A percentile compares a stretch with the other conserved stretches of the same genome.
These are phyloP conservation scores for Lathyrus tuberosus DNA, from an alignment of 306 rosid species.

Conservation along the genomic window DNA sequence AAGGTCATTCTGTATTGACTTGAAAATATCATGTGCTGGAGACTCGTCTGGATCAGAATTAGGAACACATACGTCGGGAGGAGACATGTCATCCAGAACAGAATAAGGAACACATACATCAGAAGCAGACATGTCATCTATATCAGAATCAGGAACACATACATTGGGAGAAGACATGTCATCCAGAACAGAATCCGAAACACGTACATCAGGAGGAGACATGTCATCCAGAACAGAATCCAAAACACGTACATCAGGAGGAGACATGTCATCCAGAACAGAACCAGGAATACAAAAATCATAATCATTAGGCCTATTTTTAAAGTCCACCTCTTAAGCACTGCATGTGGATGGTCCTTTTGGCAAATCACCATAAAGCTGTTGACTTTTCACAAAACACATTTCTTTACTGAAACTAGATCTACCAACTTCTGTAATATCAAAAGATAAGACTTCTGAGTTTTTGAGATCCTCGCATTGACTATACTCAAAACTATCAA, in stretches of 20 bases:
- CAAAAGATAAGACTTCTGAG: constrained; percentile 43
- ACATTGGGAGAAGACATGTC: constrained; percentile 36
- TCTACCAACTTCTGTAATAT: constrained; percentile 49
- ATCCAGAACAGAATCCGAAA: constrained; percentile 9
- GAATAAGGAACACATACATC: neutral
- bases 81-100: neutral
- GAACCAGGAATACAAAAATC: constrained; percentile 44
- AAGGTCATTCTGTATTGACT: constrained; percentile 41
- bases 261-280: constrained; percentile 44
- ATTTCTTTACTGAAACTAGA: constrained; percentile 42
- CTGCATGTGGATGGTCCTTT: constrained; percentile 44
- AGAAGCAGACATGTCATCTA: neutral
- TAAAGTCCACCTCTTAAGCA: constrained; percentile 43
- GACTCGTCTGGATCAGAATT: neutral
- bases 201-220: constrained; percentile 28
- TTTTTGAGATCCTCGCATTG: constrained; percentile 44
- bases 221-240: constrained; percentile 40
- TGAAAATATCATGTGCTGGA: constrained; percentile 29
- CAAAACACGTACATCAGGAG: constrained; percentile 5
- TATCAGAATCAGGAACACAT: constrained; percentile 6
- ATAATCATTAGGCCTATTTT: constrained; percentile 43
- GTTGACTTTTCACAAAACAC: constrained; percentile 36
- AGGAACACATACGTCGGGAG: too few species aligned
- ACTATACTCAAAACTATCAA: constrained; percentile 52
- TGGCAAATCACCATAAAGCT: constrained; percentile 39